Evolutionary conservation across 352 stramenopile genomes (phyloP), one percentile per base, ranked within the genome.

Genomic region (Globisporangium spinosum): DNA sequence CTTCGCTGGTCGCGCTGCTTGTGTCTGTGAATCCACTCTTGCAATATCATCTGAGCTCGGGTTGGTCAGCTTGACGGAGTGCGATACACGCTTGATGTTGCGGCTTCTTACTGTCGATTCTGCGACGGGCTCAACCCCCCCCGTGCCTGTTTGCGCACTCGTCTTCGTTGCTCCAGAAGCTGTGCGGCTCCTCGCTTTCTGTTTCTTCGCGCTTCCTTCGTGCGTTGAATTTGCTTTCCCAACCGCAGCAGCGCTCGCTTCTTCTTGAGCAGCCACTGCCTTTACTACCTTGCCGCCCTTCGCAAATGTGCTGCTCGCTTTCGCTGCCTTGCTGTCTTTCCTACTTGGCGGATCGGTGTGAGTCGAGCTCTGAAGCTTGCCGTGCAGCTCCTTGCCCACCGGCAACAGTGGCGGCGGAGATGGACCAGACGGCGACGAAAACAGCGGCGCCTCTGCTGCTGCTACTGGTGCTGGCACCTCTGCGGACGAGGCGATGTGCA

Each of bases 1-100:
- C 61, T 90, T 90, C 6, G 78, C 60, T 27, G 78, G 77, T 40
- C 72, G 70, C 6, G 45, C 53, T 22, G 65, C 68, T 23, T 82
- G 85, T 5, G 78, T 81, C 0, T 78, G 71, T 6, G 80, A n/a
- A 22, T 20, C 59, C 20, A 22, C 53, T 43, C 29, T 15, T n/a
- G n/a, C 17, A 29, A 59, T 53, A 2, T 17, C 45, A 8, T n/a
- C 23, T 60, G 62, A 23, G 34, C 27, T 67, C 17, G 47, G 38
- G 9, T 55, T 27, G 47, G 15, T 6, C n/a, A 20, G 17, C 29
- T 43, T 34, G 29, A 40, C 27, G 23, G 55, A 27, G 22, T 8
- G 55, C 35, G 20, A 15, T 20, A 60, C 32, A 4, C 55, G 55
- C 55, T 60, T 43, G 8, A 17, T 40, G 29, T 60, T 60, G 1